Evolutionary conservation across 2,329 filamentous ascomycete species (phyloP), one percentile per base, ranked within the genome.

Genomic region (Kalmusia sp.): DNA sequence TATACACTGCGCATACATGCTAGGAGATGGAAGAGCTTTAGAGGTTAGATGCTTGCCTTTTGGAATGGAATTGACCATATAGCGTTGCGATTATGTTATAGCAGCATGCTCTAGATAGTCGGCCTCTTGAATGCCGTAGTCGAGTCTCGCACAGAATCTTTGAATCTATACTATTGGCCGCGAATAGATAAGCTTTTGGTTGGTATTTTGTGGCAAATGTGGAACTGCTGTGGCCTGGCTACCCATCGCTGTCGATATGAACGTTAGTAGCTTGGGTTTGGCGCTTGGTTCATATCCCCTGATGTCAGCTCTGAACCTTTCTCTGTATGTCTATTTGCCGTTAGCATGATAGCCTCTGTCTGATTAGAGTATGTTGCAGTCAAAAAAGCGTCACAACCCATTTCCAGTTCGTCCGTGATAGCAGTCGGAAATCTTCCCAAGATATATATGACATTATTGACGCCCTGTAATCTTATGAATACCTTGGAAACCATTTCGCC

Each of bases 1-100:
- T 38, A 31, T 3, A 54, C 56, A 4, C 47, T 50, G 27, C 63
- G 56, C 51, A 64, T 57, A 39, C 64, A 68, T 1, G 60, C 40
- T 30, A 68, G 34, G 1, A 69, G 38, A 51, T 64, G 59, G 2
- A 63, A 44, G 12, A 46, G 47, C 6, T 44, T 17, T 12, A 47
- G 48, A 22, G 40, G 55, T 24, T 45, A 17, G 24, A 22, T 6
- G 7, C n/a, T 24, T 9, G 14, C 30, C 8, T 15, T 15, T 28
- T 41, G 38, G 3, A 2, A 6, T 17, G n/a, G 12, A 15, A 8
- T 3, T 27, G 24, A 17, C 4, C 12, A 28, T 3, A n/a, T 15
- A 14, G 38, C 22, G n/a, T 41, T 41, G 14, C 5, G n/a, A 22
- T 15, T 41, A 25, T 41, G 38, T 17, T 41, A 25, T n/a, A 25